phyloP scores from a whole-genome alignment of 2,329 filamentous ascomycete species.

The Aureobasidium mangrovei region DNA sequence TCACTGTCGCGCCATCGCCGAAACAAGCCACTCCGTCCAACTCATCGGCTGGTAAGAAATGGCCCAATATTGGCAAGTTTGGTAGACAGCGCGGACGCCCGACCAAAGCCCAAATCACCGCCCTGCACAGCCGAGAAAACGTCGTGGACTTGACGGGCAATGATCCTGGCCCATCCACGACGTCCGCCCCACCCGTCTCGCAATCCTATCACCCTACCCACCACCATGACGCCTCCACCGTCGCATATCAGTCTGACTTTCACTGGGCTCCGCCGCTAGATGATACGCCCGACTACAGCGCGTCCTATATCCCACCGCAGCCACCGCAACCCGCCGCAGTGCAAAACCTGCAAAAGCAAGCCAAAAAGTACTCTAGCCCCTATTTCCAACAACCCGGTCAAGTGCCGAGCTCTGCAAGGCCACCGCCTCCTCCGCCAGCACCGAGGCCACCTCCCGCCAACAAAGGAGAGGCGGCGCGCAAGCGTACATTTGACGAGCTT shows the following conservation, averaged over 20 bases:
- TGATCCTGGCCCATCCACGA: neutral
- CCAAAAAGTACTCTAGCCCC: constrained; percentile 5
- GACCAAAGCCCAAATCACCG: constrained; percentile 15
- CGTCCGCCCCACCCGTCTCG: neutral
- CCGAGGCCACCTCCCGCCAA: constrained; percentile 28
- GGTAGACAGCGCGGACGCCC: constrained; percentile 7
- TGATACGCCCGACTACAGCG: neutral
- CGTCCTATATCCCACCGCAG: neutral
- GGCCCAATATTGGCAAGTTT: neutral
- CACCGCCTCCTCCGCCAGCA: constrained; percentile 2
- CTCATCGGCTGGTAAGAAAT: neutral
- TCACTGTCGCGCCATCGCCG: neutral
- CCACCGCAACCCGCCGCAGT: neutral
- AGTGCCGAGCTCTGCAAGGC: constrained; percentile 12
- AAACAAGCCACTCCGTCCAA: neutral
- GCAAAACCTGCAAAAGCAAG: neutral
- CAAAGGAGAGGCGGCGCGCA: constrained; percentile 49
- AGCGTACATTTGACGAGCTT: constrained; percentile 46
- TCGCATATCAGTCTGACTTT: constrained; percentile 8
- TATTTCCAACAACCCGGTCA: constrained; percentile 11
- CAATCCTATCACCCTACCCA: neutral
- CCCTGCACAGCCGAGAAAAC: neutral
- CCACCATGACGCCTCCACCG: neutral
- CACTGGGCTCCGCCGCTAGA: constrained; percentile 1
- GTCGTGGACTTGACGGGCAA: constrained; percentile 7